phyloP scores from a whole-genome alignment of 495 filamentous ascomycete species.

The Podospora sp. region DNA sequence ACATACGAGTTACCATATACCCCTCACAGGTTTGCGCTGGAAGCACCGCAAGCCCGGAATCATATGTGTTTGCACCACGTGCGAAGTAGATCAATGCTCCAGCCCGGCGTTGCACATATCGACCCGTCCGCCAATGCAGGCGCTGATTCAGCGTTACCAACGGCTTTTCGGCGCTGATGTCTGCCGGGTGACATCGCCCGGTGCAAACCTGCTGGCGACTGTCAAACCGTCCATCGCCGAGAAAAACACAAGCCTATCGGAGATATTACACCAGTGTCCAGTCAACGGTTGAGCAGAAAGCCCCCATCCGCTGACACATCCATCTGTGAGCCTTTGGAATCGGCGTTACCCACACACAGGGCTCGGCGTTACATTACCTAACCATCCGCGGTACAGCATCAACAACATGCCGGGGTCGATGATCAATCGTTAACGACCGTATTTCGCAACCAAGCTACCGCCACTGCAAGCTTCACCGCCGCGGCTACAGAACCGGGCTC shows the following conservation, averaged over 20 bases:
- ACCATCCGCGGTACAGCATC: not conserved
- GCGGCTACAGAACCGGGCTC: not conserved
- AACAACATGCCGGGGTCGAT: not conserved
- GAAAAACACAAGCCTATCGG: not conserved
- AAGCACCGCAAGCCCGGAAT: too few species aligned
- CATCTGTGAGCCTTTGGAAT: not conserved
- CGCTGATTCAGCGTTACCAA: not conserved
- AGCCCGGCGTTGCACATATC: not conserved
- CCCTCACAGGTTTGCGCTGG: too few species aligned
- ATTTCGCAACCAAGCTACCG: not conserved
- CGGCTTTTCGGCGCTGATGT: not conserved
- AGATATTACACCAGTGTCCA: not conserved
- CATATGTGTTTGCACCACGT: too few species aligned
- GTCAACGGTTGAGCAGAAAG: not conserved
- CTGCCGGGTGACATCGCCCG: not conserved
- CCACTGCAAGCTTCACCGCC: not conserved
- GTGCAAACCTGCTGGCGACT: not conserved
- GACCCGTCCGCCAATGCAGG: not conserved
- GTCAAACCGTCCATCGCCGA: not conserved
- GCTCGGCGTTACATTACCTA: not conserved
- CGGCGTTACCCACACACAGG: not conserved
- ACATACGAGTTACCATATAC: too few species aligned
- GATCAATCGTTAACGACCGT: not conserved
- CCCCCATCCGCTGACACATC: not conserved
- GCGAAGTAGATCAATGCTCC: too few species aligned